A percentile compares a stretch with the other conserved stretches of the same genome.
Evolutionary conservation across 2,329 filamentous ascomycete species (phyloP).

Genomic region (Capronia americana): DNA sequence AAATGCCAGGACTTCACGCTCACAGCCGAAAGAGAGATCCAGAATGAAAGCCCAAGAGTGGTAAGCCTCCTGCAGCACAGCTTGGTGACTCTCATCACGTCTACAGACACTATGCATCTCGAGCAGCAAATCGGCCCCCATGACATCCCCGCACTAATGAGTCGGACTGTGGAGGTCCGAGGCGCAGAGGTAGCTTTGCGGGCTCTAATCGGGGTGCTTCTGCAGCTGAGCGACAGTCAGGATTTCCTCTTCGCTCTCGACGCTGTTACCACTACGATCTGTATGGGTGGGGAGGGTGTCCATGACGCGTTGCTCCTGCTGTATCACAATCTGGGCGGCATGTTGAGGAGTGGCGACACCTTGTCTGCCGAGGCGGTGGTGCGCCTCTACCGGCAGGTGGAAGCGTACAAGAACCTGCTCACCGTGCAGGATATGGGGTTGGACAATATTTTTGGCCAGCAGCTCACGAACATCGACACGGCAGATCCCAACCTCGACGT

Average conservation of each 20-base stretch:
- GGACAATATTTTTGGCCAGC: conserved; percentile 39
- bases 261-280: conserved; percentile 51
- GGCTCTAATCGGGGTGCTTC: conserved; percentile 51
- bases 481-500: conserved; percentile 50
- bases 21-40: conserved; percentile 13
- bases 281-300: conserved; percentile 50
- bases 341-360: conserved; percentile 52
- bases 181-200: conserved; percentile 49
- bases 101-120: conserved; percentile 1
- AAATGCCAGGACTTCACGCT: conserved; percentile 28
- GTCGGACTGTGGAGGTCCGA: conserved; percentile 48
- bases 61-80: conserved; percentile 24
- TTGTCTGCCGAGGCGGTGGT: conserved; percentile 53
- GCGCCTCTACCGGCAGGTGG: conserved; percentile 54
- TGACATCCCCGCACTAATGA: conserved; percentile 50
- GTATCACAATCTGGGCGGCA: conserved; percentile 49
- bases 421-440: conserved; percentile 33
- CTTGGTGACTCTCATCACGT: conserved; percentile 26
- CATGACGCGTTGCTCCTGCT: conserved; percentile 49
- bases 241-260: conserved; percentile 53
- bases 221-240: conserved; percentile 49
- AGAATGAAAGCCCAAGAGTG: conserved; percentile 1
- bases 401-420: conserved; percentile 45
- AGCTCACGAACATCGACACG: conserved; percentile 52
- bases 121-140: conserved; percentile 58